Evolutionary conservation across 495 filamentous ascomycete genomes (phyloP), one percentile per base, ranked within the genome.

Genomic region (Haplographium delicatum): DNA sequence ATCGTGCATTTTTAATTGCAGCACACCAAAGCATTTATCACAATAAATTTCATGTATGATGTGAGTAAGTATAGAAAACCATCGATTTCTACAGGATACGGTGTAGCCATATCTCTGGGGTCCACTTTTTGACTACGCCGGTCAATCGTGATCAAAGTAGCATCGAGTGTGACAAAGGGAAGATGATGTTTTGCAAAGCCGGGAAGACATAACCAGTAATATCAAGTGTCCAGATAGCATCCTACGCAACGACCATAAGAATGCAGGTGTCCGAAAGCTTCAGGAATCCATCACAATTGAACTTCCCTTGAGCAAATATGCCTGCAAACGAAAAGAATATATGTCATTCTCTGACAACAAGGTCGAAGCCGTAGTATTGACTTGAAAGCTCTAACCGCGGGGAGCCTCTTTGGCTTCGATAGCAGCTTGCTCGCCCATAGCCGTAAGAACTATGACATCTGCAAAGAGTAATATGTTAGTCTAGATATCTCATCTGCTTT

Each of bases 401-500:
- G 84, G 75, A 65, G 86, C 85, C 72, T 97, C 91, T 81, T 98
- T 96, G 72, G 83, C 85, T 67, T 96, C 90, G 65, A 96, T 87
- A 59, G 83, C 87, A 57, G 79, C 77, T 80, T 96, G 89, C 71
- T 97, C 91, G 61, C 86, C 85, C 93, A 99, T 99, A 66, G 93
- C 83, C 54, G 86, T 85, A 65, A 91, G 85, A 70, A 99, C 78
- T 59, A 89, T 86, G 63, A 97, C 80, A 66, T 89, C 91, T 96
- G 57, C 6, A 37, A 26, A 31, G n/a, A 31, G 47, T 69, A 58
- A 47, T 49, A 16, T 45, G 15, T 55, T 40, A 50, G 52, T 38
- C n/a, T n/a, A 39, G 15, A 5, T 24, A n/a, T 19, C 16, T 44
- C 18, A 37, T 55, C 13, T 19, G 23, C 23, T 11, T 13, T 38